Percentiles rank a stretch among this genome's conserved stretches.
These are phyloP conservation scores for Chlorella sp. DNA, from an alignment of 139 green algal genomes.

Conservation along the genomic window DNA sequence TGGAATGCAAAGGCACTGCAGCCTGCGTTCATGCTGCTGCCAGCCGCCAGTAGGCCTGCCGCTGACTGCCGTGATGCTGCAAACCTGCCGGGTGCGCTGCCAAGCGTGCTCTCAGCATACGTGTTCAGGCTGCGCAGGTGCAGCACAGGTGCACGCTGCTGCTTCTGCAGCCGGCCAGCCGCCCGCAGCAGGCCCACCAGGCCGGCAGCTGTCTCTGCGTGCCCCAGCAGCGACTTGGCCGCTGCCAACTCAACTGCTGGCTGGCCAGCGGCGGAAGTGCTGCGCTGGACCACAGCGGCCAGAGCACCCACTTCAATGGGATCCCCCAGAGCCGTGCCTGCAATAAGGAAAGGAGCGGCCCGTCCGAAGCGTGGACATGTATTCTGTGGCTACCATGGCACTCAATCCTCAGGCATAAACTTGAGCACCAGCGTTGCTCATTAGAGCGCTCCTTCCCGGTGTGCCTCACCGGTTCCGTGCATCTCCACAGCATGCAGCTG, in stretches of 20 bases:
- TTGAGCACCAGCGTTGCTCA: no score
- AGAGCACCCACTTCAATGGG: conserved; percentile 85
- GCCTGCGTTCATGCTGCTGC: conserved; percentile 5
- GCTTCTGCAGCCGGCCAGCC: neutral
- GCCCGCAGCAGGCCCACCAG: conserved; percentile 34
- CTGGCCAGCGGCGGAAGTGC: neutral
- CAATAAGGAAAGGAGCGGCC: neutral
- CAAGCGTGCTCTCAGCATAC: neutral
- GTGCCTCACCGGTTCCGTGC: conserved; percentile 62
- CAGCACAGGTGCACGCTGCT: neutral
- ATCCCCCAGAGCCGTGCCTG: conserved; percentile 80
- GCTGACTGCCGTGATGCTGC: neutral
- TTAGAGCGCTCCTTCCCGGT: no score
- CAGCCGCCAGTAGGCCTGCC: neutral
- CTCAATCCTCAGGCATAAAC: no score
- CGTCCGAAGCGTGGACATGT: no score
- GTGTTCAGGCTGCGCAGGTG: conserved; percentile 19
- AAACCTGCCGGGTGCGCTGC: neutral
- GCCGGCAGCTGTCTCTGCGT: conserved; percentile 55
- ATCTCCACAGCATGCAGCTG: conserved; percentile 48
- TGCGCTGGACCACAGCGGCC: conserved; percentile 1
- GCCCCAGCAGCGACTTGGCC: conserved; percentile 54
- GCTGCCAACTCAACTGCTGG: conserved; percentile 27
- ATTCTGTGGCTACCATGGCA: no score
- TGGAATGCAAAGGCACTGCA: conserved; percentile 70